phyloP scores from a whole-genome alignment of 805 yeast species.

The Sugiyamaella marilandica region DNA sequence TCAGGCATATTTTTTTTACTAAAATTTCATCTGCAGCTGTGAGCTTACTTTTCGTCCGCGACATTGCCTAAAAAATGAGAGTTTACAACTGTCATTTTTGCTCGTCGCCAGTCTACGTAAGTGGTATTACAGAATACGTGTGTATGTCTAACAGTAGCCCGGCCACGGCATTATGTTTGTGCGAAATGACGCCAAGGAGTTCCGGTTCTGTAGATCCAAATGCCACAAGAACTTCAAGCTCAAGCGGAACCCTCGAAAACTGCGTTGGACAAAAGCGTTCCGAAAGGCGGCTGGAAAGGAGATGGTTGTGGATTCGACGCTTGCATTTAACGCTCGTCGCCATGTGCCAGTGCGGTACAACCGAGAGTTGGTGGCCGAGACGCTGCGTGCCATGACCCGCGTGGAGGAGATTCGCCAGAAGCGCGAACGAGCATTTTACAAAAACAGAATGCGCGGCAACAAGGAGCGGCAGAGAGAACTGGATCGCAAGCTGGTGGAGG shows the following conservation, averaged over 20 bases:
- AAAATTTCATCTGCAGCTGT: background rate
- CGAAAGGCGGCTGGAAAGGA: conserved; percentile 99
- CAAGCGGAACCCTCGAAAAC: conserved; percentile 97
- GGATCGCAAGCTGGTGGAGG: conserved; percentile 84
- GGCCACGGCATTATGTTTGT: conserved; percentile 97
- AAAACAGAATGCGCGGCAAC: conserved; percentile 98
- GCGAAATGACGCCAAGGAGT: conserved; percentile 96
- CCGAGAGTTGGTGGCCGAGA: conserved; percentile 91
- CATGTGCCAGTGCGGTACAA: conserved; percentile 97
- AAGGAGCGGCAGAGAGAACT: conserved; percentile 77
- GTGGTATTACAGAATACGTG: conserved; percentile 20
- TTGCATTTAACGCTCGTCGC: conserved; percentile 95
- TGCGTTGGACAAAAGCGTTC: conserved; percentile 98
- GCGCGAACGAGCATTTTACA: conserved; percentile 97
- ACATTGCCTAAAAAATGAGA: conserved; percentile 29
- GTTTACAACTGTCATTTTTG: conserved; percentile 83
- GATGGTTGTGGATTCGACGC: conserved; percentile 92
- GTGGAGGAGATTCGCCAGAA: conserved; percentile 92
- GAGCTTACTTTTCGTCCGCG: background rate
- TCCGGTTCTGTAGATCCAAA: conserved; percentile 94
- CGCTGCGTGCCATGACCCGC: conserved; percentile 92
- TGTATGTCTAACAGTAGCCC: conserved; percentile 36
- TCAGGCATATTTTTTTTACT: conserved; percentile 1
- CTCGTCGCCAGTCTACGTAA: conserved; percentile 82
- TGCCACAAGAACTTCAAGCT: conserved; percentile 97